Evolutionary conservation across 495 filamentous ascomycete genomes (phyloP), one percentile per base, ranked within the genome.

Genomic region (Elaphomyces granulatus): DNA sequence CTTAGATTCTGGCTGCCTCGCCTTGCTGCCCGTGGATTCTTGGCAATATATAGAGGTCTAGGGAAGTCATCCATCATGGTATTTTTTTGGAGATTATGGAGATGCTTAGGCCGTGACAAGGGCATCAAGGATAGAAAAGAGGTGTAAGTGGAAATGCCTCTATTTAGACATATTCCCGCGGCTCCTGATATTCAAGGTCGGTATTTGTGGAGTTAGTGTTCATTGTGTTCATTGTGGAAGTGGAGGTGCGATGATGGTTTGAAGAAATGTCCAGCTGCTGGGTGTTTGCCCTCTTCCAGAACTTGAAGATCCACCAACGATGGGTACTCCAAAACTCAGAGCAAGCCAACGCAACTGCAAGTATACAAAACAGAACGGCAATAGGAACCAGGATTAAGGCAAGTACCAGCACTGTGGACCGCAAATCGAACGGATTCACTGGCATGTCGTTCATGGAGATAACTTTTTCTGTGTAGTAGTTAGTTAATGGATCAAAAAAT

Each of bases 321-420:
- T n/a, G n/a, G n/a, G n/a, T 46, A 23, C 52, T 60, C 49, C 57
- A 66, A 48, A 52, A 59, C 10, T 58, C 54, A 9, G 58, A 60
- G 38, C 65, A 67, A 32, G 59, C 59, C 34, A 76, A 46, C 20
- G 67, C 66, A 19, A 70, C 38, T 36, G 55, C 60, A 42, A 70
- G 63, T 19, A 58, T 52, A 38, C 54, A 57, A 33, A 56, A 52
- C 37, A 71, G 57, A 30, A 73, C 52, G 38, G 60, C 51, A 37
- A 72, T 67, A 19, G 75, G 74, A 36, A 78, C 61, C n/a, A 76
- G 51, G 44, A 74, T 59, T 42, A 77, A 60, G 28, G 63, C 58
- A 40, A 63, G 60, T 44, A 74, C 58, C 41, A 61, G 55, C 49
- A 57, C 51, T 31, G 58, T 49, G 36, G 46, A 59, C 42, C 60